Conservation (phyloP, 495 filamentous ascomycete species). For the Aspergillus panamensis region DNA sequence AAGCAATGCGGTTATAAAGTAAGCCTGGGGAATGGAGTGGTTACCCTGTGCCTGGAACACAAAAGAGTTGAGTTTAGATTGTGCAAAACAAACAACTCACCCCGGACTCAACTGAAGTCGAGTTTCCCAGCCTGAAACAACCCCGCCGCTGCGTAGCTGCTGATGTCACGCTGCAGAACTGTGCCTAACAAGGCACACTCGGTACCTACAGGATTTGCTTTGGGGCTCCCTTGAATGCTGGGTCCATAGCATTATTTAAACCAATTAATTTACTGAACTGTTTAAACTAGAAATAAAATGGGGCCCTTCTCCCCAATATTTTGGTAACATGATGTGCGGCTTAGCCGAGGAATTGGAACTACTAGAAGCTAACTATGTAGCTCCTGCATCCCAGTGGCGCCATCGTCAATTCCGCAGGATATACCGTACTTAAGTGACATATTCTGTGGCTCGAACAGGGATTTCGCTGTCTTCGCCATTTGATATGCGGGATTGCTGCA, state of each 20-base stretch:
- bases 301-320: not conserved
- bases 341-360: no score
- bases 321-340: no score
- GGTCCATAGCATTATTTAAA: not conserved
- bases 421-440: no score
- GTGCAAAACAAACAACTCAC: not conserved
- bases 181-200: conserved; percentile 12
- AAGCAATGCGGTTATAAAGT: not conserved
- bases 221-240: not conserved
- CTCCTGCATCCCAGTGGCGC: no score
- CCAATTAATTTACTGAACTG: conserved; percentile 19
- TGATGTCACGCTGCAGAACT: conserved; percentile 29
- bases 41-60: not conserved
- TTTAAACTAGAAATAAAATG: not conserved
- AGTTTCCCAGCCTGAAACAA: conserved; percentile 19
- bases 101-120: no score
- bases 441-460: no score
- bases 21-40: not conserved
- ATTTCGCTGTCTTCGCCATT: no score
- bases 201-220: not conserved
- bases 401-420: no score
- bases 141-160: conserved; percentile 25
- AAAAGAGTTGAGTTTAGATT: not conserved
- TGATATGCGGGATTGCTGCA: not conserved
- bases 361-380: no score